Evolutionary conservation across 306 rosid species (phyloP).

Genomic region (Cotoneaster glaucophyllus): DNA sequence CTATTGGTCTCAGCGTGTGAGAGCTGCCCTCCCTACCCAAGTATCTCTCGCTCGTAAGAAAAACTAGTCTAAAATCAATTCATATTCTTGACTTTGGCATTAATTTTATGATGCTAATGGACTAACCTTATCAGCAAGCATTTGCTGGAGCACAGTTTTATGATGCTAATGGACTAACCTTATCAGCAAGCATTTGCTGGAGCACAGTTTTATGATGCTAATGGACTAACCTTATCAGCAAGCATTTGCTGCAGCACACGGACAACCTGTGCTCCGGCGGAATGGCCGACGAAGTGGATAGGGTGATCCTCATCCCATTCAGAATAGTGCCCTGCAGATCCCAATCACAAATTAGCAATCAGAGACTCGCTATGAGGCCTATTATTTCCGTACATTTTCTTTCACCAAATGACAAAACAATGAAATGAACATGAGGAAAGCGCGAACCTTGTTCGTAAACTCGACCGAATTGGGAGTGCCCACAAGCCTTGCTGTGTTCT

Average conservation of each 20-base stretch:
- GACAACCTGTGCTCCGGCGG: conserved; percentile 94
- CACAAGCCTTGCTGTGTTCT: conserved; percentile 85
- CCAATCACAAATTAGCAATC: conserved; percentile 7
- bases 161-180: conserved; percentile 40
- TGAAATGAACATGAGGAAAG: background rate
- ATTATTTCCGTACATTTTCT: too few relatives aligned
- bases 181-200: conserved; percentile 93
- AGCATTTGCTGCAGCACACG: conserved; percentile 98
- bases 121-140: conserved; percentile 93
- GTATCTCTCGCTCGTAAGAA: background rate
- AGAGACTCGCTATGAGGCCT: background rate
- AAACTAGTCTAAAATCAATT: background rate
- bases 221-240: too few relatives aligned
- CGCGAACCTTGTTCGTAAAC: conserved; percentile 66
- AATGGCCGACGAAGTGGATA: conserved; percentile 90
- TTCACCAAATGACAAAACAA: background rate
- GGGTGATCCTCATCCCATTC: conserved; percentile 99
- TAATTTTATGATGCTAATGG: background rate
- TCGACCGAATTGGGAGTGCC: conserved; percentile 80
- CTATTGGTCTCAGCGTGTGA: background rate
- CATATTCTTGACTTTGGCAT: background rate
- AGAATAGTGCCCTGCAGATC: conserved; percentile 71
- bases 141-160: conserved; percentile 65
- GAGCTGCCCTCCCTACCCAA: background rate
- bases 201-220: background rate